These are phyloP conservation scores for Melastoma candidum DNA, from an alignment of 441 rosid species.

Conservation along the genomic window DNA sequence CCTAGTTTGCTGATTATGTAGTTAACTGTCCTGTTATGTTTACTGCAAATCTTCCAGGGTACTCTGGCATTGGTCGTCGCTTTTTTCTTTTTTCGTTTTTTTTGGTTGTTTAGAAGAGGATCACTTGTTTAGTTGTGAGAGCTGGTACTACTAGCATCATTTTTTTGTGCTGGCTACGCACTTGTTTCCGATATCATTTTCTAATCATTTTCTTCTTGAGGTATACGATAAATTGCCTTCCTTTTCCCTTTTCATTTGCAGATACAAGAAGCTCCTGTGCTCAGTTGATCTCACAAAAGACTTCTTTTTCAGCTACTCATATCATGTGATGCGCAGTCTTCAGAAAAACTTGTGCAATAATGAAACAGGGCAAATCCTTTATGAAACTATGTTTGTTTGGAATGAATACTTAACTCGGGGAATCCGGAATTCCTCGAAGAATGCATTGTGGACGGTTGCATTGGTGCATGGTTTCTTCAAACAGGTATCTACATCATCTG, in stretches of 20 bases:
- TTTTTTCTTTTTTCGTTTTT: too few relatives aligned
- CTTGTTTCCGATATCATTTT: too few relatives aligned
- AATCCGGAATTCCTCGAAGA: conserved; percentile 73
- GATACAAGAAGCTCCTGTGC: conserved; percentile 97
- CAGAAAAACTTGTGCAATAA: conserved; percentile 71
- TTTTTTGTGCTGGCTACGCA: too few relatives aligned
- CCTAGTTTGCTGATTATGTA: too few relatives aligned
- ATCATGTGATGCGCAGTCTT: conserved; percentile 87
- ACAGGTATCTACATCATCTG: conserved; percentile 46
- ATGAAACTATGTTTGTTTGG: conserved; percentile 99
- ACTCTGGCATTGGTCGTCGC: too few relatives aligned
- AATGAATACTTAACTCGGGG: conserved; percentile 93
- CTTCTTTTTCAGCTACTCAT: conserved; percentile 98
- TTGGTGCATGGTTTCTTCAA: conserved; percentile 91
- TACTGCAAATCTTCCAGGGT: too few relatives aligned
- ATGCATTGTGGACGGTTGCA: conserved; percentile 94
- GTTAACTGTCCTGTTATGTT: too few relatives aligned
- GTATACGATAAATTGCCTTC: conserved; percentile 11
- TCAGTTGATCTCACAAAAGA: conserved; percentile 93
- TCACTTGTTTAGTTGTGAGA: too few relatives aligned
- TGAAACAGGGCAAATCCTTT: conserved; percentile 59
- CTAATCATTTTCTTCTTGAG: too few relatives aligned
- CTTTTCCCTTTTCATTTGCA: conserved; percentile 24
- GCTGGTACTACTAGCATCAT: too few relatives aligned
- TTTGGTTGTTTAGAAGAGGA: too few relatives aligned